Evolutionary conservation across 1,139 yeast species (phyloP), one percentile per base, ranked within the genome.

Genomic region (Pichia sp.): DNA sequence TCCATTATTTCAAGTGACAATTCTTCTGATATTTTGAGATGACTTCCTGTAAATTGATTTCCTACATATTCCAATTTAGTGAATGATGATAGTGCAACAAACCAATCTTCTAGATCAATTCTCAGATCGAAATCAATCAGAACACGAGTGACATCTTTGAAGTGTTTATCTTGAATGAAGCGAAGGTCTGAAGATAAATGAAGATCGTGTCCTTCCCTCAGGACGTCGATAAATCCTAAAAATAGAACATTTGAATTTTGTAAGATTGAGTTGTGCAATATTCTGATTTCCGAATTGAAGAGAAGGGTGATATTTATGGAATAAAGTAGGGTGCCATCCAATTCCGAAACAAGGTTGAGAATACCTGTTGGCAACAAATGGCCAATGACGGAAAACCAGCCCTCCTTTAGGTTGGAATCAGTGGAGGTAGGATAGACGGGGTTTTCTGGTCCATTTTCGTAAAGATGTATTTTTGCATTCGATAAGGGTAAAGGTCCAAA

Each of bases 61-160:
- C 79, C 75, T 49, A 69, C 72, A 46, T 69, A 79, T 57, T 85
- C 89, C 42, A 85, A 70, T 58, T 77, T 78, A 3, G 95, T 78
- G 62, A 86, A 83, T 22, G 87, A 79, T 54, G 78, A 79, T 53
- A 89, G 69, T 0, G 91, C 85, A 7, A 87, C 87, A 59, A 81
- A 76, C 96, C 96, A 89, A 65, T 87, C 95, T 60, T 85, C 95
- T 50, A 85, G 74, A 66, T 87, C 96, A 36, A 82, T 80, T 58
- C 81, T 82, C 41, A 83, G 71, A 1, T 87, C 85, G 59, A 88
- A 87, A 59, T 81, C 82, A 48, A 86, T 72, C 34, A 83, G 68
- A 1, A 84, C 70, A 53, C 78, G 73, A 55, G 60, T 58, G 9
- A 57, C 47, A 8, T 58, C 55, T 3, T 54, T 36, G 25, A 52